Conservation (phyloP, 805 yeast genomes). For the Candida manassasensis region DNA sequence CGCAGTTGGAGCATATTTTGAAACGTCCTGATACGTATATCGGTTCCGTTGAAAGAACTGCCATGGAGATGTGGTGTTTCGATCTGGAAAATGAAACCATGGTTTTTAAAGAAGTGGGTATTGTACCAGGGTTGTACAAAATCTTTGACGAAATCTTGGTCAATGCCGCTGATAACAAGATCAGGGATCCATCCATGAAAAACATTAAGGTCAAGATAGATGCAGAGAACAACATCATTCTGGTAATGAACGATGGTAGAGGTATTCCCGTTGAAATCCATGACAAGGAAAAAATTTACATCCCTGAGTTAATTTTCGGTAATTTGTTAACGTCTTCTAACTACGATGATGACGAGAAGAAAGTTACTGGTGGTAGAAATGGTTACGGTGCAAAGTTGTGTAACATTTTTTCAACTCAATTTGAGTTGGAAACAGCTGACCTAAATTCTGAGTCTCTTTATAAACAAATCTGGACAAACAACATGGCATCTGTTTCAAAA, state of each 20-base stretch:
- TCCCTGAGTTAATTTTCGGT: conserved; percentile 95
- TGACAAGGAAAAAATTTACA: conserved; percentile 83
- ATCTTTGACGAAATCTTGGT: conserved; percentile 96
- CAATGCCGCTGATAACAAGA: conserved; percentile 98
- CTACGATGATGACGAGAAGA: conserved; percentile 91
- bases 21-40: conserved; percentile 97
- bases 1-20: conserved; percentile 93
- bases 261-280: conserved; percentile 97
- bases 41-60: conserved; percentile 86
- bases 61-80: conserved; percentile 79
- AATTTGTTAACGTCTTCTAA: conserved; percentile 91
- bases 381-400: conserved; percentile 98
- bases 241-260: conserved; percentile 86
- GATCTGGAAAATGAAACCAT: conserved; percentile 44
- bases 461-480: conserved; percentile 79
- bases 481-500: conserved; percentile 74
- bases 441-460: conserved; percentile 56
- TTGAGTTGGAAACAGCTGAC: conserved; percentile 86
- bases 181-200: conserved; percentile 88
- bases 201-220: conserved; percentile 79
- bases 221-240: conserved; percentile 66
- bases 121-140: conserved; percentile 94
- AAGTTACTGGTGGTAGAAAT: conserved; percentile 97
- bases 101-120: conserved; percentile 57
- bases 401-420: conserved; percentile 89